These are phyloP conservation scores for Phalaenopsis aphrodite DNA, from an alignment of 106 monocot genomes.

Conservation along the genomic window DNA sequence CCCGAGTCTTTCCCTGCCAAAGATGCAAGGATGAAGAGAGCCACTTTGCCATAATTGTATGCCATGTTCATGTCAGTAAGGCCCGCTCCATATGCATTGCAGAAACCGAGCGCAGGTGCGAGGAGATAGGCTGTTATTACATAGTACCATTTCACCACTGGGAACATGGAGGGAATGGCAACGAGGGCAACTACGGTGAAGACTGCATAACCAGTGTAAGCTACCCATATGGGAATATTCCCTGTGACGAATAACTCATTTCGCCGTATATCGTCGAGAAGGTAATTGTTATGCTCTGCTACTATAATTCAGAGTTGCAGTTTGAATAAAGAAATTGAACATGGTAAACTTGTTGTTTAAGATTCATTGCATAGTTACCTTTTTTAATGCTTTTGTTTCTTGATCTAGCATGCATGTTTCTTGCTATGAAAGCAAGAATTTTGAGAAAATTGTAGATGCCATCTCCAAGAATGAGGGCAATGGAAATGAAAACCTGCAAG, in stretches of 20 bases:
- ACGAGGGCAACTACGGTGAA: conserved; percentile 51
- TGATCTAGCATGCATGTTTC: conserved; percentile 43
- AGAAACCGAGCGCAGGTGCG: conserved; percentile 75
- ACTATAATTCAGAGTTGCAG: not conserved
- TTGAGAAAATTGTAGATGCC: conserved; percentile 89
- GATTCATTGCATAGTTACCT: conserved; percentile 24
- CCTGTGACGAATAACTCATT: conserved; percentile 62
- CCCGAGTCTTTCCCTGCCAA: conserved; percentile 64
- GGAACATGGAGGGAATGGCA: conserved; percentile 73
- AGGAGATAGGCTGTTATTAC: conserved; percentile 60
- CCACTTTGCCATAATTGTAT: conserved; percentile 81
- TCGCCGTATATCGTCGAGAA: conserved; percentile 40
- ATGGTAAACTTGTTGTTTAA: not conserved
- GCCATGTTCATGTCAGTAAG: conserved; percentile 98
- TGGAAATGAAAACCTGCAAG: conserved; percentile 75
- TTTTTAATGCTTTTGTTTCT: conserved; percentile 27
- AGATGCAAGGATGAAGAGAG: conserved; percentile 77
- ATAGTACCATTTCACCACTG: conserved; percentile 82
- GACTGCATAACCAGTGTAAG: conserved; percentile 41
- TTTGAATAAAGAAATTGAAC: not conserved
- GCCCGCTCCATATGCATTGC: conserved; percentile 90
- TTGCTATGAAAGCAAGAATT: conserved; percentile 52
- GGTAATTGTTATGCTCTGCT: conserved; percentile 20
- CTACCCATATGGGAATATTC: conserved; percentile 70
- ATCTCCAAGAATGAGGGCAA: conserved; percentile 88